Evolutionary conservation across 1,284 basidiomycete genomes (phyloP).

Genomic region (Chalciporus piperatoides): DNA sequence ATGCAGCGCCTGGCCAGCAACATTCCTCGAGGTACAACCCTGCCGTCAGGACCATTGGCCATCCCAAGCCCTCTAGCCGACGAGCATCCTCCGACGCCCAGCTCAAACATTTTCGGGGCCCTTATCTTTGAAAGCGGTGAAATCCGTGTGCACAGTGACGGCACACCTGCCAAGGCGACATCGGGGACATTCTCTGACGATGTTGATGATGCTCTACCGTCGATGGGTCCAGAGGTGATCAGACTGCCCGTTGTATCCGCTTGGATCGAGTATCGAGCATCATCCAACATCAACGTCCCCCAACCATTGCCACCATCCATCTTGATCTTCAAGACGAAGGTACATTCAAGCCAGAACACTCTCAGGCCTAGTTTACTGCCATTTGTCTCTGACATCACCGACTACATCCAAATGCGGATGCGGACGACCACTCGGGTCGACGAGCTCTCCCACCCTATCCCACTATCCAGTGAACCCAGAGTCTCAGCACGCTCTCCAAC

Average conservation of each 20-base stretch:
- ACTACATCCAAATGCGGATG: conserved; percentile 62
- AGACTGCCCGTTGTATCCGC: conserved; percentile 78
- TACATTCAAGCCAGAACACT: conserved; percentile 84
- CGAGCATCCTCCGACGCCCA: conserved; percentile 32
- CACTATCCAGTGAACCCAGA: conserved; percentile 4
- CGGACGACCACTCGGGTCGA: conserved; percentile 34
- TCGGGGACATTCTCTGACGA: conserved; percentile 39
- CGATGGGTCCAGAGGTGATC: conserved; percentile 58
- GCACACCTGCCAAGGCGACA: conserved; percentile 37
- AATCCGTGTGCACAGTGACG: conserved; percentile 59
- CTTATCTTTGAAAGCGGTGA: conserved; percentile 80
- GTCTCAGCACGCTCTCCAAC: conserved; percentile 10
- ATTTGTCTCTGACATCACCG: conserved; percentile 74
- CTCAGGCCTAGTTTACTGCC: conserved; percentile 78
- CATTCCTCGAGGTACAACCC: conserved; percentile 43
- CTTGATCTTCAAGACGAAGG: conserved; percentile 71
- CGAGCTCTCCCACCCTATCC: conserved; percentile 1
- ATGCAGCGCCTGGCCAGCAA: conserved; percentile 59
- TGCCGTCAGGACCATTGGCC: conserved; percentile 19
- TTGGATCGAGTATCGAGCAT: conserved; percentile 77
- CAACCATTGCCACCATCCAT: conserved; percentile 46
- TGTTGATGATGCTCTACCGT: conserved; percentile 47
- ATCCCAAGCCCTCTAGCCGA: conserved; percentile 6
- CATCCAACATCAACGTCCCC: conserved; percentile 36
- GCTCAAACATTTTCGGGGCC: conserved; percentile 67